Evolutionary conservation across 352 stramenopile genomes (phyloP), one percentile per base, ranked within the genome.

Genomic region (Lagenidium sp.): DNA sequence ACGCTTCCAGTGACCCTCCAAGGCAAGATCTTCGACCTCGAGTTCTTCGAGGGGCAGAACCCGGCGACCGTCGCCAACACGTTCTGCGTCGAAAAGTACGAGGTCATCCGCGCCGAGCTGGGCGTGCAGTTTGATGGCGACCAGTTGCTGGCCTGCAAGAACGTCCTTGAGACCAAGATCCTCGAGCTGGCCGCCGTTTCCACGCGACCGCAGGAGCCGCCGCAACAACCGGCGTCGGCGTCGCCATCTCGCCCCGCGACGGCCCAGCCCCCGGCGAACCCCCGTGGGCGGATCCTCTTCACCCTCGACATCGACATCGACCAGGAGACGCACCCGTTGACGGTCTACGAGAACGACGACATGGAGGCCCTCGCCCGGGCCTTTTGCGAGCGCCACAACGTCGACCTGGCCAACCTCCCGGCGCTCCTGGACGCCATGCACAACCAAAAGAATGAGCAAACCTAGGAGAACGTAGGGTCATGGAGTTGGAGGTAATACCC

Each of bases 71-170:
- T 66, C 16, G 72, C 76, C 19, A 84, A 83, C 29, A 62, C 53
- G 12, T 88, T 91, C 41, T 91, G 78, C 38, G 60, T 78, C 19
- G 70, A 85, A 52, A 84, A 85, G 53, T 55, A 83, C 43, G 65
- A 84, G 49, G 50, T 66, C 6, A 46, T 87, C 23, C 66, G 65
- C 18, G 50, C 53, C 3, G 65, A 84, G 47, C 21, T 80, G 18
- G 72, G 67, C 10, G 26, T 73, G 3, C 55, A 72, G 7, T 83
- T 90, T 38, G 59, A 79, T 32, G 65, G 60, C 30, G 53, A 84
- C 18, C 61, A 86, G 41, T 56, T 88, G 7, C 45, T 65, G 15
- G 60, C 81, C 36, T 91, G 75, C 45, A 67, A 80, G 44, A 71
- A 63, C 39, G 49, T 83, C 21, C 48, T 90, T 4, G 57, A 68